Evolutionary conservation across 2,329 filamentous ascomycete genomes (phyloP).

Genomic region (Lasiodiplodia gonubiensis): DNA sequence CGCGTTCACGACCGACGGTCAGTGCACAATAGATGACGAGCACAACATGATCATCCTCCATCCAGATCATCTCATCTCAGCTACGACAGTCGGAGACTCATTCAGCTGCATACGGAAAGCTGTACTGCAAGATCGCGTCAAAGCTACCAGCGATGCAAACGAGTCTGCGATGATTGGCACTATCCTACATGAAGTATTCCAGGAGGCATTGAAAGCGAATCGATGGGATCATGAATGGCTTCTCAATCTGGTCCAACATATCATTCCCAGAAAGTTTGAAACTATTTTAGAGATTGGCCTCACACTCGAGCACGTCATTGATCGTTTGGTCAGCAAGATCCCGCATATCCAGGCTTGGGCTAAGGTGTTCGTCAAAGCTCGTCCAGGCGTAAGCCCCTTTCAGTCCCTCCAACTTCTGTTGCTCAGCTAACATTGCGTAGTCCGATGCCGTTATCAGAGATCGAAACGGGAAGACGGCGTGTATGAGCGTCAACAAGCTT

Average conservation of each 20-base stretch:
- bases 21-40: constrained; percentile 81
- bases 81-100: constrained; percentile 95
- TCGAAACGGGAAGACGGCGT: constrained; percentile 74
- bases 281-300: constrained; percentile 88
- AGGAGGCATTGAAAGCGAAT: constrained; percentile 84
- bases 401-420: constrained; percentile 6
- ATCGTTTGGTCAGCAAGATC: constrained; percentile 84
- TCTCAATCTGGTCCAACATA: constrained; percentile 66
- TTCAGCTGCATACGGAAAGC: constrained; percentile 90
- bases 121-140: constrained; percentile 92
- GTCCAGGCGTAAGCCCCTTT: constrained; percentile 64
- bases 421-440: constrained; percentile 49
- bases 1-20: constrained; percentile 69
- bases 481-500: constrained; percentile 88
- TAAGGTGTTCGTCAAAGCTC: constrained; percentile 73
- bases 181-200: constrained; percentile 93
- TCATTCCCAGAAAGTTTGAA: constrained; percentile 80
- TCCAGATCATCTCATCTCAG: constrained; percentile 92
- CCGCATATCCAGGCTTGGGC: constrained; percentile 84
- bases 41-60: constrained; percentile 88
- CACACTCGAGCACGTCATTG: constrained; percentile 71
- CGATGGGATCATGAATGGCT: constrained; percentile 77
- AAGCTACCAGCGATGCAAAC: constrained; percentile 81
- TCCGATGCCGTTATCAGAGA: constrained; percentile 77
- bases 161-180: constrained; percentile 89